phyloP scores from a whole-genome alignment of 768 basidiomycete species.

The Leccinum truebloodii region DNA sequence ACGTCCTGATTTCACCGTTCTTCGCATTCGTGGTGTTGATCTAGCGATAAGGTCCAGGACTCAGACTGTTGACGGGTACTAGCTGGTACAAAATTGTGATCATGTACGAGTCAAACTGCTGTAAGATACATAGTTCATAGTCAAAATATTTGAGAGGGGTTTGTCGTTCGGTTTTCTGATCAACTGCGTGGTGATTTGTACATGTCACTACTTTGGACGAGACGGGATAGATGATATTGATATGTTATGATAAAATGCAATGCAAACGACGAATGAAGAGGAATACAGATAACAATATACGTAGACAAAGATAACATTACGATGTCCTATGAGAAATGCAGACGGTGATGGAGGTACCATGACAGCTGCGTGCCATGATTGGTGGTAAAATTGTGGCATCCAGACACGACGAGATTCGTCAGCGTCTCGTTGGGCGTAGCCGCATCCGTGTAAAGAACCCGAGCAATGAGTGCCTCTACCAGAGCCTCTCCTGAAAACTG shows the following conservation, averaged over 20 bases:
- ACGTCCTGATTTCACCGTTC: too few relatives aligned
- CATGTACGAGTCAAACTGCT: too few relatives aligned
- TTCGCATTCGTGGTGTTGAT: too few relatives aligned
- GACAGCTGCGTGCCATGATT: constrained; percentile 26
- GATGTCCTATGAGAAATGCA: constrained; percentile 26
- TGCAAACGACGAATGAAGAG: not conserved
- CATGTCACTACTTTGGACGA: not conserved
- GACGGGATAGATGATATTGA: too few relatives aligned
- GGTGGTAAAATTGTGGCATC: constrained; percentile 23
- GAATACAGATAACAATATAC: constrained; percentile 14
- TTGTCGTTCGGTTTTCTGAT: not conserved
- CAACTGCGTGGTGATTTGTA: not conserved
- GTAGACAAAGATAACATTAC: not conserved
- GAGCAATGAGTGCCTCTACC: constrained; percentile 50
- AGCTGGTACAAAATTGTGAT: too few relatives aligned
- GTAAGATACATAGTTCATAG: too few relatives aligned
- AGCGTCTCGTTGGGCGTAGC: constrained; percentile 32
- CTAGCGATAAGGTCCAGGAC: not conserved
- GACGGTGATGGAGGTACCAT: constrained; percentile 26
- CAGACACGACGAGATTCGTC: constrained; percentile 25
- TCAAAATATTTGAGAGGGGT: too few relatives aligned
- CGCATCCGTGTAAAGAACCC: constrained; percentile 43
- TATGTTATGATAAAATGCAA: not conserved
- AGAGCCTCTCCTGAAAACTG: constrained; percentile 59
- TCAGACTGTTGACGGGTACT: too few relatives aligned